These are phyloP conservation scores for Hypoxylon lienhwacheense DNA, from an alignment of 495 filamentous ascomycete species.

Conservation along the genomic window DNA sequence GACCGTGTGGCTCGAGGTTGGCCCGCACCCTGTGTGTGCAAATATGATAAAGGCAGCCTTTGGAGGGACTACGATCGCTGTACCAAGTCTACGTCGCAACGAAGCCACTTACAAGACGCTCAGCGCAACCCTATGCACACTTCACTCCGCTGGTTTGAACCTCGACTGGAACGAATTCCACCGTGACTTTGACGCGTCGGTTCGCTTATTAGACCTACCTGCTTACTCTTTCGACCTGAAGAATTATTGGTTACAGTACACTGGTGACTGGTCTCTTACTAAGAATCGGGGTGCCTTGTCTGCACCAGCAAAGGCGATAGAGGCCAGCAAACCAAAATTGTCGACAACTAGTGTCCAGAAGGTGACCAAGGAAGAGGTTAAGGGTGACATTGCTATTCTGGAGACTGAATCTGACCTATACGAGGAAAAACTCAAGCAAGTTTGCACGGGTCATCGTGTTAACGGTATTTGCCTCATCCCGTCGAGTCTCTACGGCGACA, in stretches of 20 bases:
- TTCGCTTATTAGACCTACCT: constrained; percentile 68
- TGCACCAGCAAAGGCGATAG: constrained; percentile 48
- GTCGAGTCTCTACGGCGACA: constrained; percentile 72
- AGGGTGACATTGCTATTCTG: constrained; percentile 57
- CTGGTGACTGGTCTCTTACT: constrained; percentile 66
- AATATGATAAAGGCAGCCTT: constrained; percentile 71
- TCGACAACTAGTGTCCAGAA: constrained; percentile 55
- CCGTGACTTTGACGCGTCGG: constrained; percentile 63
- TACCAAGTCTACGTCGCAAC: constrained; percentile 57
- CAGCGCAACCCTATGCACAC: constrained; percentile 57
- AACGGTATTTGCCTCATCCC: constrained; percentile 61
- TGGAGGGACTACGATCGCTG: constrained; percentile 55
- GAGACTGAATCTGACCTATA: constrained; percentile 69
- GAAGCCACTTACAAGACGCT: constrained; percentile 69
- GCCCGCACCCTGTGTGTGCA: constrained; percentile 68
- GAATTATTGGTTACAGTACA: constrained; percentile 82
- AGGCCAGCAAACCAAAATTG: constrained; percentile 52
- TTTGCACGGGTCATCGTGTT: constrained; percentile 71
- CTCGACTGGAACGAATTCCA: constrained; percentile 81
- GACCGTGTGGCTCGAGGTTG: constrained; percentile 67
- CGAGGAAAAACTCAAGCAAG: constrained; percentile 59
- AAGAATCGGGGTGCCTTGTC: constrained; percentile 68
- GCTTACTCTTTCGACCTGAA: constrained; percentile 78
- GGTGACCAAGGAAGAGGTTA: constrained; percentile 58
- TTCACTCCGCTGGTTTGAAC: constrained; percentile 67